These are phyloP conservation scores for Jamesozyma spencerorum DNA, from an alignment of 805 yeast genomes.

Conservation along the genomic window DNA sequence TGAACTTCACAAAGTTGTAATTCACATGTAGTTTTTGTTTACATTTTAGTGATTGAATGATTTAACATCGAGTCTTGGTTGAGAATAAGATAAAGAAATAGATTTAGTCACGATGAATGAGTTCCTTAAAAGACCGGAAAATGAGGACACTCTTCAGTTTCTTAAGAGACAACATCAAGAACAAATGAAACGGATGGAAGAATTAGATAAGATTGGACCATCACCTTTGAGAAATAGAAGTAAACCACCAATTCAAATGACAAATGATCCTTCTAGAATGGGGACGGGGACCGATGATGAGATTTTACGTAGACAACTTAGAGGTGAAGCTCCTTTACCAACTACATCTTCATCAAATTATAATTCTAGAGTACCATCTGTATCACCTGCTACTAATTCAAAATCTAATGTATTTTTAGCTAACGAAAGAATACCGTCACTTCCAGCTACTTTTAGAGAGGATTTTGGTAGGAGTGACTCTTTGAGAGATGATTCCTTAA, in stretches of 20 bases:
- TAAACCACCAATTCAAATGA: too few relatives aligned
- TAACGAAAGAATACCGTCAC: too few relatives aligned
- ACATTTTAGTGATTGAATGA: too few relatives aligned
- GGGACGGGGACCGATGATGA: neutral
- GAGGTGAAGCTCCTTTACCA: slow-evolving; percentile 3
- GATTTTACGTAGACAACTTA: slow-evolving; percentile 4
- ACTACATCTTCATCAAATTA: neutral
- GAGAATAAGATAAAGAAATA: too few relatives aligned
- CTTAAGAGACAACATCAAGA: slow-evolving; percentile 23
- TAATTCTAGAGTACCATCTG: neutral
- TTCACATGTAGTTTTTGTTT: too few relatives aligned
- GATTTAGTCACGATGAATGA: too few relatives aligned
- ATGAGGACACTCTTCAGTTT: slow-evolving; percentile 26
- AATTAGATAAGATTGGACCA: neutral
- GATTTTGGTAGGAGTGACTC: neutral
- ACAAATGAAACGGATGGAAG: slow-evolving; percentile 17
- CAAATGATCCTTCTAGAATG: too few relatives aligned
- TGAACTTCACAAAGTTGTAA: too few relatives aligned
- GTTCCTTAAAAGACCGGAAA: slow-evolving; percentile 19
- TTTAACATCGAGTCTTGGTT: too few relatives aligned
- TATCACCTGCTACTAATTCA: neutral
- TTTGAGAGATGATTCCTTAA: too few relatives aligned
- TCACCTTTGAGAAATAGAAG: slow-evolving; percentile 4
- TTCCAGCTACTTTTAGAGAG: neutral
- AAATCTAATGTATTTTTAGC: neutral